Conservation (phyloP, 495 filamentous ascomycete species). For the Neurospora sp. region DNA sequence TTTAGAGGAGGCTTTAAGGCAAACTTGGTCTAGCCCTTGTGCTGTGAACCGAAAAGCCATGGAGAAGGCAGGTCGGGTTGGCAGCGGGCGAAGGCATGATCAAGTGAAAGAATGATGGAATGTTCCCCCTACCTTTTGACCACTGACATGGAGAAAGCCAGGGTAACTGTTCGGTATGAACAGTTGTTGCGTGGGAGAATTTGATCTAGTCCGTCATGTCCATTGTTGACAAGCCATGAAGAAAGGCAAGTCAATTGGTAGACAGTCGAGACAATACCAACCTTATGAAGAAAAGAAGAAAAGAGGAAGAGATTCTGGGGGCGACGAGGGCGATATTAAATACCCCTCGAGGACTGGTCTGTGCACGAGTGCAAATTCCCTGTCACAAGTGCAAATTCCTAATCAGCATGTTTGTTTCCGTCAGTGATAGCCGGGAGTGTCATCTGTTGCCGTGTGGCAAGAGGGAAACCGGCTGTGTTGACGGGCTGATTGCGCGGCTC, state of each 20-base stretch:
- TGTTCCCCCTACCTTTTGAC: background rate
- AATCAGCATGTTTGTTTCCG: background rate
- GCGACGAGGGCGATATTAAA: background rate
- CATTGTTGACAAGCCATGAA: background rate
- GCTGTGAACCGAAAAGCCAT: background rate
- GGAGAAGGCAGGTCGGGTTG: background rate
- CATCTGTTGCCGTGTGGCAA: background rate
- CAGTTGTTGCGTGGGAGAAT: background rate
- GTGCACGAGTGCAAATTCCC: constrained; percentile 5
- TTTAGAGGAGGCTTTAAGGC: background rate
- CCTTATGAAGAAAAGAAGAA: background rate
- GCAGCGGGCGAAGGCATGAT: background rate
- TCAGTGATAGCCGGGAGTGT: background rate
- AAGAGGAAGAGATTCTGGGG: background rate
- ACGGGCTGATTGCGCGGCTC: background rate
- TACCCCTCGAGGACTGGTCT: background rate
- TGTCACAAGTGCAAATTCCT: background rate
- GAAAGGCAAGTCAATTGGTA: background rate
- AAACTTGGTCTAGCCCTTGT: background rate
- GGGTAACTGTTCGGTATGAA: background rate
- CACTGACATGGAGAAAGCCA: background rate
- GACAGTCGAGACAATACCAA: background rate
- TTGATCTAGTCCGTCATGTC: background rate
- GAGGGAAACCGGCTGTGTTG: background rate
- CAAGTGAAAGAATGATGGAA: background rate